A percentile compares a stretch with the other conserved stretches of the same genome.
Evolutionary conservation across 2,329 filamentous ascomycete genomes (phyloP).

Genomic region (Epichloe brachyelytri): DNA sequence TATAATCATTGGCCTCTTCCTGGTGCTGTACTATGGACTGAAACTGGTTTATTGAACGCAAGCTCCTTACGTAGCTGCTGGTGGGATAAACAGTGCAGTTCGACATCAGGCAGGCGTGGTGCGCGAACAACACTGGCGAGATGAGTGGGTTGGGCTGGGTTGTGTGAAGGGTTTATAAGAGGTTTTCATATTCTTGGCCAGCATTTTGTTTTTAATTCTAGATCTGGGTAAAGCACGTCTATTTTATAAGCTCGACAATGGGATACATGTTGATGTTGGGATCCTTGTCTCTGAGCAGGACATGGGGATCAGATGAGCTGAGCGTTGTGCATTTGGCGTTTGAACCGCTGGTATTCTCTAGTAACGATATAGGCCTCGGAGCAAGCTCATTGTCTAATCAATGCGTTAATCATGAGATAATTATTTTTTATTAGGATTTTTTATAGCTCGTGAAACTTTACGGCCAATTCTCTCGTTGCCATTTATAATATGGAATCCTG

Average conservation of each 20-base stretch:
- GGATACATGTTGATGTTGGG: not conserved
- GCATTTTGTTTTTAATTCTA: not conserved
- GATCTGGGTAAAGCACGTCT: not conserved
- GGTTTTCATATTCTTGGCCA: not conserved
- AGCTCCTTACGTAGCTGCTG: no score
- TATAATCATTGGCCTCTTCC: slow-evolving; percentile 60
- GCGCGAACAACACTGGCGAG: not conserved
- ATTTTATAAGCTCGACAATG: not conserved
- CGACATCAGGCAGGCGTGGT: not conserved
- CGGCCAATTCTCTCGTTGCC: slow-evolving; percentile 10
- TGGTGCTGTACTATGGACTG: slow-evolving; percentile 64
- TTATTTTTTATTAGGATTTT: not conserved
- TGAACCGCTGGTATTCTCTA: not conserved
- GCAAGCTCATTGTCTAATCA: not conserved
- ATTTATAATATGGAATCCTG: slow-evolving; percentile 17
- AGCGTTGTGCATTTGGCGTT: not conserved
- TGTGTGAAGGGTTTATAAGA: not conserved
- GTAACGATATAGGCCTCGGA: not conserved
- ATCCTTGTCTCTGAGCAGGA: not conserved
- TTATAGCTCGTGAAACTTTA: slow-evolving; percentile 1
- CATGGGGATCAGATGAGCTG: not conserved
- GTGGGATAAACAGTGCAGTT: not conserved
- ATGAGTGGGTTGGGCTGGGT: not conserved
- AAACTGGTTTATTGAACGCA: slow-evolving; percentile 45
- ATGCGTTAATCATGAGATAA: not conserved